These are phyloP conservation scores for Pichia sp. DNA, from an alignment of 1,139 yeast genomes.

Conservation along the genomic window DNA sequence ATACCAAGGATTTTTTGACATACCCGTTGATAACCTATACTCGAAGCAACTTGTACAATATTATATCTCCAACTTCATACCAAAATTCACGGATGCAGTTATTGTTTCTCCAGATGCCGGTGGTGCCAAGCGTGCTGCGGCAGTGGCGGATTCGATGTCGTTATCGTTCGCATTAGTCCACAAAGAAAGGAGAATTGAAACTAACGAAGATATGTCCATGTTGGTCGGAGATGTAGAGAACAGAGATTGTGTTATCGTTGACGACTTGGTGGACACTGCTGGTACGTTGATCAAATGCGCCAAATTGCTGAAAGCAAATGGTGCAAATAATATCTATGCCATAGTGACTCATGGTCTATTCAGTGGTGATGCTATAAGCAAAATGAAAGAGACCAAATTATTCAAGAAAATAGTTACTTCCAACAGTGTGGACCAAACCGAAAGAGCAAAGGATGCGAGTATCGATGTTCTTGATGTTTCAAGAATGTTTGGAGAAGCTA, in stretches of 20 bases:
- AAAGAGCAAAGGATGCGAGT: constrained; percentile 49
- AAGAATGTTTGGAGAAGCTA: constrained; percentile 85
- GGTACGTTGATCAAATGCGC: constrained; percentile 92
- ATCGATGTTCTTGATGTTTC: constrained; percentile 86
- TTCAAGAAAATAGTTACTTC: constrained; percentile 87
- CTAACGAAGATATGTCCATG: constrained; percentile 40
- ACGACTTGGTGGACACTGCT: constrained; percentile 92
- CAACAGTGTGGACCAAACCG: constrained; percentile 83
- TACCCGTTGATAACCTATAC: constrained; percentile 87
- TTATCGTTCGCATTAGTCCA: constrained; percentile 92
- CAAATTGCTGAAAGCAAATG: constrained; percentile 83
- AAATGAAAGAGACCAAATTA: constrained; percentile 55
- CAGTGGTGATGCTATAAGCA: constrained; percentile 82
- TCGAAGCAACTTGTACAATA: constrained; percentile 80
- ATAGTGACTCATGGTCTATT: constrained; percentile 90
- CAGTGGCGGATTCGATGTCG: constrained; percentile 85
- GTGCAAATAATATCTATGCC: constrained; percentile 83
- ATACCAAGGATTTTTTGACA: constrained; percentile 88
- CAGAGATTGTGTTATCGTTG: constrained; percentile 79
- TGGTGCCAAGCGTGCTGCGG: constrained; percentile 94
- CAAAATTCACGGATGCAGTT: constrained; percentile 71
- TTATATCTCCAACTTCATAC: constrained; percentile 69
- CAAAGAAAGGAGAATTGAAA: constrained; percentile 75
- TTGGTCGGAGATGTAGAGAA: constrained; percentile 89
- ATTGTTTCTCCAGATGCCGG: constrained; percentile 96